phyloP scores from a whole-genome alignment of 768 basidiomycete genomes.

The Termitomyces eurrhizus region DNA sequence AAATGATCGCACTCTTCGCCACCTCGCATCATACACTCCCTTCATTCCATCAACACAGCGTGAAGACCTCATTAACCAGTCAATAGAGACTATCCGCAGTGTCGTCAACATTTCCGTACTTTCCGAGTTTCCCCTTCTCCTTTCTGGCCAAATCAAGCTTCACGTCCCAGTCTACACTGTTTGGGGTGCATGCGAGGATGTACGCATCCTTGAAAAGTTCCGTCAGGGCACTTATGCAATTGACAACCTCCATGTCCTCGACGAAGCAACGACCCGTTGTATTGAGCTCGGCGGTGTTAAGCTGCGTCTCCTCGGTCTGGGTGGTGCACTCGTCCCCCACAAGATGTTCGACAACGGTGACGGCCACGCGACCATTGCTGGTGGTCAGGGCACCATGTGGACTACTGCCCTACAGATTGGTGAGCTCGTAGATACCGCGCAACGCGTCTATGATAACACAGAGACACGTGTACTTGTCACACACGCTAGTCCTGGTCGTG shows the following conservation, averaged over 20 bases:
- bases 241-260: conserved; percentile 87
- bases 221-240: conserved; percentile 78
- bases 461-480: conserved; percentile 94
- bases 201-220: conserved; percentile 89
- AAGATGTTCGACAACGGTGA: conserved; percentile 96
- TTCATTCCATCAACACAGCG: conserved; percentile 84
- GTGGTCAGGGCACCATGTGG: conserved; percentile 99
- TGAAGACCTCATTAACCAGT: conserved; percentile 62
- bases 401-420: conserved; percentile 96
- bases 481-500: conserved; percentile 88
- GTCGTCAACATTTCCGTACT: conserved; percentile 75
- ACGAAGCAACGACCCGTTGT: conserved; percentile 92
- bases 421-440: conserved; percentile 95
- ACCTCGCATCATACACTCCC: conserved; percentile 95
- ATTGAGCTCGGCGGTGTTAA: conserved; percentile 92
- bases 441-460: conserved; percentile 85
- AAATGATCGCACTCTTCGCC: conserved; percentile 92
- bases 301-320: conserved; percentile 91
- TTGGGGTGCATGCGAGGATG: conserved; percentile 97
- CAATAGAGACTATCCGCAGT: conserved; percentile 74
- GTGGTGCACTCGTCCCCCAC: conserved; percentile 92
- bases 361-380: conserved; percentile 94
- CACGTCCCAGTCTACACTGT: conserved; percentile 93
- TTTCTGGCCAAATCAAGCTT: conserved; percentile 87
- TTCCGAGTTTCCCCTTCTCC: conserved; percentile 90